Evolutionary conservation across 2,329 filamentous ascomycete genomes (phyloP).

Genomic region (Cephalotrichum gorgonifer): DNA sequence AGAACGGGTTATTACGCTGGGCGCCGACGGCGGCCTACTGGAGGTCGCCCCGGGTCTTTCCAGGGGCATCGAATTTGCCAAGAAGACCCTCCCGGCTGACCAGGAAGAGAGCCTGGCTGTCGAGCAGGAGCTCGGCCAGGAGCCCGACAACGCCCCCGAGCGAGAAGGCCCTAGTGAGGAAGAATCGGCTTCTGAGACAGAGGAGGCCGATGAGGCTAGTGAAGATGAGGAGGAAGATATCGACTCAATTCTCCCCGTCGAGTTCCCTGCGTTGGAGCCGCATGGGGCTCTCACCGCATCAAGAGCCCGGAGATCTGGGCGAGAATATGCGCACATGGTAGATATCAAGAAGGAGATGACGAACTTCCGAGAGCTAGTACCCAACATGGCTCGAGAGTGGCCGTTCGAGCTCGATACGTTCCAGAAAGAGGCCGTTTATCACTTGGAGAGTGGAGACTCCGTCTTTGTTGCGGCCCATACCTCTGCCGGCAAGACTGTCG

Average conservation of each 20-base stretch:
- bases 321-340: conserved; percentile 97
- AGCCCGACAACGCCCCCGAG: conserved; percentile 25
- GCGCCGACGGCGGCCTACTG: conserved; percentile 65
- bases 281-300: conserved; percentile 65
- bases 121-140: conserved; percentile 37
- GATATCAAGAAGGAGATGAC: conserved; percentile 86
- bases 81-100: conserved; percentile 35
- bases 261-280: conserved; percentile 86
- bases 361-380: conserved; percentile 90
- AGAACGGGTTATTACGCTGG: conserved; percentile 79
- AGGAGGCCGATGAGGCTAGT: conserved; percentile 16
- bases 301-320: conserved; percentile 61
- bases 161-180: background rate
- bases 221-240: conserved; percentile 48
- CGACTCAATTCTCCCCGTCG: conserved; percentile 78
- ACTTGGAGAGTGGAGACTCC: conserved; percentile 90
- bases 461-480: conserved; percentile 98
- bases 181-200: background rate
- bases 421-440: conserved; percentile 97
- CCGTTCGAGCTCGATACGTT: conserved; percentile 97
- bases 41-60: conserved; percentile 73
- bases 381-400: conserved; percentile 93
- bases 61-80: conserved; percentile 64
- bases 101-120: conserved; percentile 35
- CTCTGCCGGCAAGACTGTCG: conserved; percentile 94